Base-by-base conservation (phyloP, 495 filamentous ascomycete genomes). In the Trichoderma erinaceum region DNA sequence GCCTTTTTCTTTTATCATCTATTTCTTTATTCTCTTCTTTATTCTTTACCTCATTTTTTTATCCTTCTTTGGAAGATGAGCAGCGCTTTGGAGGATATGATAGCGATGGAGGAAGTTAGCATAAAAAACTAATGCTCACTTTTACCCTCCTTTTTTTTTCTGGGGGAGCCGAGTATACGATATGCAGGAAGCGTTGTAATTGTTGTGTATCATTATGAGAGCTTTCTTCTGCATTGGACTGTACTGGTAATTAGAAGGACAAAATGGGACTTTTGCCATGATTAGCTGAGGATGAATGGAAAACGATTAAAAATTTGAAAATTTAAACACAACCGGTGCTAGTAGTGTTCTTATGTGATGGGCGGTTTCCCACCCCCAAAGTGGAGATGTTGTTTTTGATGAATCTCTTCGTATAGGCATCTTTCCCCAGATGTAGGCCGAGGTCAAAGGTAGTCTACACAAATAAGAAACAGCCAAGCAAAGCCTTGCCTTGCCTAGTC, bases 161-260 rank as follows among this genome's bases (percentile, higher is more conserved):
- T 18, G n/a, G 56, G 0, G 27, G n/a, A 25, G 56, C 56, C 15
- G 12, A 25, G 11, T 61, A 32, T 32, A 25, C 35, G 35, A 38
- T 29, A 32, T 61, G 56, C 23, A 32, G 25, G 25, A 32, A 29
- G 56, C 25, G 56, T 32, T 61, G 50, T 56, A 29, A 32, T 32
- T 61, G 25, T 16, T 61, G 56, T 61, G 56, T 61, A 61, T 61
- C 56, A 61, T 52, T 46, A 52, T 61, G 27, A 29, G 56, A 61
- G 56, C 56, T 61, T 38, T 61, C 35, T 61, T 61, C 56, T 61
- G 56, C 56, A 61, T 32, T 52, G 56, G 56, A 61, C 56, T 61
- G 48, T 61, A 61, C 56, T 61, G 56, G 25, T 61, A 61, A 61
- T 61, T 29, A 61, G 56, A 61, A 61, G 56, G 56, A 61, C 35